These are phyloP conservation scores for Letharia lupina DNA, from an alignment of 495 filamentous ascomycete species.

Conservation along the genomic window DNA sequence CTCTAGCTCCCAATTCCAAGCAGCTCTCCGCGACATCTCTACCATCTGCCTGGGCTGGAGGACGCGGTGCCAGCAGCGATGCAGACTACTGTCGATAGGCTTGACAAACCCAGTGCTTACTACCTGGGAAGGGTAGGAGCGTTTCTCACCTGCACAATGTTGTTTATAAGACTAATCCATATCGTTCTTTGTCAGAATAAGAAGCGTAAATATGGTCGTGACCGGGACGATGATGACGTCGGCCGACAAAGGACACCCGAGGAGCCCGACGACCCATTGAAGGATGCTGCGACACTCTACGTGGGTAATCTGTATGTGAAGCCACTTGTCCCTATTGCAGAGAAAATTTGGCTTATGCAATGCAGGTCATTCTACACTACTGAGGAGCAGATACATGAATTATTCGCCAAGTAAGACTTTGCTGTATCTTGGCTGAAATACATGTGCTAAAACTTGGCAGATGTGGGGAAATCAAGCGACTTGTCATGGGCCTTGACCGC, in stretches of 20 bases:
- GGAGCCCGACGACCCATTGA: constrained; percentile 62
- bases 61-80: constrained; percentile 24
- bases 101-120: constrained; percentile 86
- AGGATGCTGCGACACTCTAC: constrained; percentile 87
- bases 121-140: constrained; percentile 63
- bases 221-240: constrained; percentile 49
- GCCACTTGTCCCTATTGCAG: neutral
- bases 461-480: constrained; percentile 92
- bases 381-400: constrained; percentile 96
- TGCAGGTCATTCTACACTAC: constrained; percentile 97
- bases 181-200: constrained; percentile 48
- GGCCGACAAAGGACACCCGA: constrained; percentile 42
- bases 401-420: constrained; percentile 68
- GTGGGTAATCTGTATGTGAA: constrained; percentile 83
- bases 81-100: constrained; percentile 68
- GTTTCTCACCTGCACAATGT: constrained; percentile 3
- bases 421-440: neutral
- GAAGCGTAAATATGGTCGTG: constrained; percentile 50
- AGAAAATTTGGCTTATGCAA: constrained; percentile 29
- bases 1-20: constrained; percentile 5
- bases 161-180: neutral
- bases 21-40: neutral
- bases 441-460: constrained; percentile 30
- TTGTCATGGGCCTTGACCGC: constrained; percentile 97
- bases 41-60: neutral